A percentile compares a stretch with the other conserved stretches of the same genome.
Conservation (phyloP, 129 eudicot genomes). For the sunflower (Helianthus annuus) region HanXRQr2.0-SUNRISE NC_035449.2:50818513-50819012, state of each 20-base stretch:
- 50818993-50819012: too few species aligned
- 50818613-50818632: conserved; percentile 54
- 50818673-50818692: conserved; percentile 68
- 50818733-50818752: conserved; percentile 60
- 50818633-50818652: conserved; percentile 54
- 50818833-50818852: too few species aligned
- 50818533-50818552: conserved; percentile 69
- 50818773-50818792: neutral
- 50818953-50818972: too few species aligned
- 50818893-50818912: neutral
- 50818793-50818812: neutral
- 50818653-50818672: conserved; percentile 66
- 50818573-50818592: conserved; percentile 48
- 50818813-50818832: neutral
- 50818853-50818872: too few species aligned
- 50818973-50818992: too few species aligned
- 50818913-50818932: neutral
- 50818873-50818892: neutral
- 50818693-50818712: conserved; percentile 67
- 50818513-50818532: conserved; percentile 42
- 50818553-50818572: conserved; percentile 65
- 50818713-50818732: conserved; percentile 62
- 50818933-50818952: neutral
- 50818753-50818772: conserved; percentile 17
- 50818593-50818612: conserved; percentile 77